Percentiles rank a stretch among this genome's conserved stretches.
Evolutionary conservation across 2,329 filamentous ascomycete genomes (phyloP).

Genomic region (Penicillium sp.): DNA sequence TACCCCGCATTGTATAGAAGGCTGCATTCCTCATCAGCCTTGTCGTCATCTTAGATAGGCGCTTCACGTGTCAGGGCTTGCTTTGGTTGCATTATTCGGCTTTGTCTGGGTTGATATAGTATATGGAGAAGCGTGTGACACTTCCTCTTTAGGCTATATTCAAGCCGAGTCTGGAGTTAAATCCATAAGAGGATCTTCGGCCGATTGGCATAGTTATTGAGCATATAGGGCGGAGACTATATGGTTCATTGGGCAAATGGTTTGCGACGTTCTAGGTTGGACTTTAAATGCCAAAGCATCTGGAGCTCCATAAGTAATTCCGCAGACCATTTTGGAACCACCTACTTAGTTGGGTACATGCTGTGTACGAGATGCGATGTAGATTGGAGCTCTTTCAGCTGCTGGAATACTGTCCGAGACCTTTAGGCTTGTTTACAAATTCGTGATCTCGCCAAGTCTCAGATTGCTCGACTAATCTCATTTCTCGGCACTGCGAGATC

Average conservation of each 20-base stretch:
- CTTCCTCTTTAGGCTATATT: background rate
- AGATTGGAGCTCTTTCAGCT: too few relatives aligned
- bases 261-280: too few relatives aligned
- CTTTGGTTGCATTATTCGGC: background rate
- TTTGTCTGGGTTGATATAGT: background rate
- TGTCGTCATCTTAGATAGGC: background rate
- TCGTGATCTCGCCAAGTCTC: too few relatives aligned
- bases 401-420: too few relatives aligned
- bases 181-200: background rate
- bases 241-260: background rate
- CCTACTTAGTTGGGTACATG: too few relatives aligned
- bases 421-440: too few relatives aligned
- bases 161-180: background rate
- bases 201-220: background rate
- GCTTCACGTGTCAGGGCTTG: background rate
- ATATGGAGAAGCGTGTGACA: slow-evolving; percentile 7
- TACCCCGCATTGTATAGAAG: background rate
- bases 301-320: too few relatives aligned
- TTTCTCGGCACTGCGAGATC: too few relatives aligned
- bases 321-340: too few relatives aligned
- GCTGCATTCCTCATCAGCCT: background rate
- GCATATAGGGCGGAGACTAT: background rate
- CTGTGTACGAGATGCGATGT: too few relatives aligned
- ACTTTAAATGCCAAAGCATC: too few relatives aligned
- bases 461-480: too few relatives aligned